These are phyloP conservation scores for Phialophora verrucosa DNA, from an alignment of 2,329 filamentous ascomycete genomes.

Conservation along the genomic window DNA sequence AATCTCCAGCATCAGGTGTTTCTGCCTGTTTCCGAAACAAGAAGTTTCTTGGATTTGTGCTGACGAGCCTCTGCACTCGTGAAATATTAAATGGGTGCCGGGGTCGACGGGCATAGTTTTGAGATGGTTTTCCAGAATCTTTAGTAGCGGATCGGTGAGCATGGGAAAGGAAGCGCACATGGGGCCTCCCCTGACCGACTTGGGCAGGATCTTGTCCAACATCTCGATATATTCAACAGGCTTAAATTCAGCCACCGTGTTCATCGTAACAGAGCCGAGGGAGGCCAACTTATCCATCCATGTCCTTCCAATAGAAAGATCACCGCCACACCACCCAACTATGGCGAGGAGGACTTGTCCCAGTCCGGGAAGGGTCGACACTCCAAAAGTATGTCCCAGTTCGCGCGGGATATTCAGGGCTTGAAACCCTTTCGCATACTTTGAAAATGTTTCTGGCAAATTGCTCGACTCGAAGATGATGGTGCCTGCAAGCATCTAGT, in stretches of 20 bases:
- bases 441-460: neutral
- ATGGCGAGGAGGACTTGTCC: neutral
- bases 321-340: neutral
- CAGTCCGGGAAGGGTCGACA: neutral
- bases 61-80: neutral
- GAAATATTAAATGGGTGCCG: neutral
- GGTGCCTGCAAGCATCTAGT: neutral
- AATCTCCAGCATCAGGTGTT: neutral
- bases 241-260: neutral
- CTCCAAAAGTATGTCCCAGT: neutral
- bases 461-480: neutral
- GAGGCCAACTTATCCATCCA: neutral
- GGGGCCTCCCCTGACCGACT: neutral
- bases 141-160: neutral
- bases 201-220: neutral
- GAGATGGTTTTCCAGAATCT: neutral
- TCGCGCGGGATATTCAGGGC: neutral
- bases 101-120: neutral
- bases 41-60: neutral
- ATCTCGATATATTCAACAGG: neutral
- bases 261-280: neutral
- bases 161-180: neutral
- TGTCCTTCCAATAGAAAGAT: neutral
- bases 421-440: neutral
- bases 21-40: neutral